Conservation (phyloP, 176 grass and related monocot genomes). For the Aegilops sharonensis region DNA sequence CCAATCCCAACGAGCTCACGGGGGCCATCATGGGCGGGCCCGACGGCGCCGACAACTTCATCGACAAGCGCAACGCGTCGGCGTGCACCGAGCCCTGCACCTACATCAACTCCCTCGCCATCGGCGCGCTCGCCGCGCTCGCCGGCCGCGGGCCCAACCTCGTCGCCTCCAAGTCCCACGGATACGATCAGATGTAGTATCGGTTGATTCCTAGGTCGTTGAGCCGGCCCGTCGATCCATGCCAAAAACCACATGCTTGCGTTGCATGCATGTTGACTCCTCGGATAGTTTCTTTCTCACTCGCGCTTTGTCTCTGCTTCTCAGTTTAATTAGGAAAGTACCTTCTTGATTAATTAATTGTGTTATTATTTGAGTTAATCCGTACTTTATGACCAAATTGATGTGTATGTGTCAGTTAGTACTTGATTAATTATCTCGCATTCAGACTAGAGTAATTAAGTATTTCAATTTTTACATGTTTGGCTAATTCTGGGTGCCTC, state of each 20-base stretch:
- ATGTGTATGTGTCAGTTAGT: not conserved
- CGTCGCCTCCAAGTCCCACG: slow-evolving; percentile 39
- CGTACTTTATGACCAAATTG: not conserved
- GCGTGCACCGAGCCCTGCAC: slow-evolving; percentile 70
- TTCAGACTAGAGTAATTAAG: too few species aligned
- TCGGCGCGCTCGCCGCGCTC: slow-evolving; percentile 85
- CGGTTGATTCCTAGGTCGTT: not conserved
- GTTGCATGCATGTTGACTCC: not conserved
- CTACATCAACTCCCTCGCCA: slow-evolving; percentile 91
- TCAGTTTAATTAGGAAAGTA: not conserved
- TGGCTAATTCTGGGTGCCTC: too few species aligned
- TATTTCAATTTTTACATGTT: too few species aligned
- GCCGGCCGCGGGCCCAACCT: slow-evolving; percentile 43
- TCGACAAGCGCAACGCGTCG: slow-evolving; percentile 56
- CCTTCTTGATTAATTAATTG: not conserved
- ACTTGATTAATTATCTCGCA: not conserved
- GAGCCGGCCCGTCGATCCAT: too few species aligned
- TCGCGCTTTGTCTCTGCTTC: not conserved
- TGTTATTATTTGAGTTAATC: not conserved
- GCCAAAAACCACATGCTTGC: too few species aligned
- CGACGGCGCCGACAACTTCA: slow-evolving; percentile 59
- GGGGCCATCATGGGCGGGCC: slow-evolving; percentile 92
- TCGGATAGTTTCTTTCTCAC: not conserved
- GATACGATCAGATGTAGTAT: not conserved
- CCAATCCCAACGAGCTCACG: slow-evolving; percentile 82